Conservation (phyloP, 495 filamentous ascomycete genomes). For the Thozetella sp. region DNA sequence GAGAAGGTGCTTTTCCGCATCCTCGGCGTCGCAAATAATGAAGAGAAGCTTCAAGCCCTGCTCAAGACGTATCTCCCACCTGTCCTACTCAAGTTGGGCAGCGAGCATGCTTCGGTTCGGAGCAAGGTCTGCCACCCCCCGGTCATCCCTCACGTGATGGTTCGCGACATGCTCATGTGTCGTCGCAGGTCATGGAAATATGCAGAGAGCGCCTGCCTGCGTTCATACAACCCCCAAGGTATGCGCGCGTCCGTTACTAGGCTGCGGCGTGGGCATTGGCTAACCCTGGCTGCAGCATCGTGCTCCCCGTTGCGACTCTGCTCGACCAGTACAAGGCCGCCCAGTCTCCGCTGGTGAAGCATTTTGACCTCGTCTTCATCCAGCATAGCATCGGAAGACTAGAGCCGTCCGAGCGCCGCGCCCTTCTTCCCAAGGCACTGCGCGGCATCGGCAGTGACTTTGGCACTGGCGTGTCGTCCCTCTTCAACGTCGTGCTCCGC, state of each 20-base stretch:
- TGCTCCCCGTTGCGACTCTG: conserved; percentile 80
- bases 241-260: conserved; percentile 7
- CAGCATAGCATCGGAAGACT: conserved; percentile 83
- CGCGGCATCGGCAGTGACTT: conserved; percentile 70
- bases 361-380: conserved; percentile 88
- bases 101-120: conserved; percentile 77
- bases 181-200: conserved; percentile 59
- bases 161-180: background rate
- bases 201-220: conserved; percentile 62
- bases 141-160: background rate
- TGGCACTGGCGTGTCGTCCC: conserved; percentile 66
- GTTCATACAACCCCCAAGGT: conserved; percentile 43
- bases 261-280: background rate
- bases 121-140: conserved; percentile 62
- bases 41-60: conserved; percentile 74
- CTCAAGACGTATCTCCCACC: conserved; percentile 80
- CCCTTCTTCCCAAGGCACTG: conserved; percentile 71
- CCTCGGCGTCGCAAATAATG: conserved; percentile 77
- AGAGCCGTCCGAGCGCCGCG: conserved; percentile 40
- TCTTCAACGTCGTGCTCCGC: conserved; percentile 85
- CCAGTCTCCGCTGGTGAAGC: conserved; percentile 69
- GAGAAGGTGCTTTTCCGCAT: conserved; percentile 91
- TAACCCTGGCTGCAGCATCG: conserved; percentile 49
- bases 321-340: conserved; percentile 88
- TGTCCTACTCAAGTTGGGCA: conserved; percentile 80